These are phyloP conservation scores for Solanum chiquidenum DNA, from an alignment of 257 asterid genomes.

Conservation along the genomic window DNA sequence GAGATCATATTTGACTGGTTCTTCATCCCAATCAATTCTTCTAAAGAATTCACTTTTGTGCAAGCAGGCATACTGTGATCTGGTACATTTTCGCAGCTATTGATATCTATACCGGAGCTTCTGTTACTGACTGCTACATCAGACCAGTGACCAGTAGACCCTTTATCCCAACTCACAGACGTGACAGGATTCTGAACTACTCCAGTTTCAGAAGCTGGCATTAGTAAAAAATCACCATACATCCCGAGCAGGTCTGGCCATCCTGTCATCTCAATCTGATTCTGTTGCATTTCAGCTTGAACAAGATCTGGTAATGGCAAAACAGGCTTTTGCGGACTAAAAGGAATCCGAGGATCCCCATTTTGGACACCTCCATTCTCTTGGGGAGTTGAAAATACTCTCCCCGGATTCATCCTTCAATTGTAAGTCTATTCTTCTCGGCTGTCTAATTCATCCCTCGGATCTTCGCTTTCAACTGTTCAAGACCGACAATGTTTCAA, in stretches of 20 bases:
- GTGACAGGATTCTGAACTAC: background rate
- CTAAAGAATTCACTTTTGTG: slow-evolving; percentile 20
- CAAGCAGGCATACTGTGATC: slow-evolving; percentile 11
- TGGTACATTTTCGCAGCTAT: slow-evolving; percentile 7
- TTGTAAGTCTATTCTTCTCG: background rate
- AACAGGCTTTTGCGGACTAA: slow-evolving; percentile 31
- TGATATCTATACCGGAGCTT: slow-evolving; percentile 10
- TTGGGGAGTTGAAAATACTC: slow-evolving; percentile 26
- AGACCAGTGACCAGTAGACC: background rate
- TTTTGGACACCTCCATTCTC: slow-evolving; percentile 23
- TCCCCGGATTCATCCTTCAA: slow-evolving; percentile 47
- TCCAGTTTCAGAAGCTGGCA: background rate
- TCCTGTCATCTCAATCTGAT: background rate
- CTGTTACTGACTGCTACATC: background rate
- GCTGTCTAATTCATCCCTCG: background rate
- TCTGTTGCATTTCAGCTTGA: slow-evolving; percentile 7
- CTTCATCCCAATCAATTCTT: slow-evolving; percentile 24
- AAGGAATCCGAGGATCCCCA: slow-evolving; percentile 39
- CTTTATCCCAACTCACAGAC: background rate
- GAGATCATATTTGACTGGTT: slow-evolving; percentile 3
- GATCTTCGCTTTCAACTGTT: background rate
- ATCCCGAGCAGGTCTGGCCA: slow-evolving; percentile 14
- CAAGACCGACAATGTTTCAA: background rate
- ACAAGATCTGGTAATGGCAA: background rate
- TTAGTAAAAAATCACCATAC: slow-evolving; percentile 7